These are phyloP conservation scores for Plasmodium vivax DNA, from an alignment of 169 alveolate species.

Conservation along the genomic window DNA sequence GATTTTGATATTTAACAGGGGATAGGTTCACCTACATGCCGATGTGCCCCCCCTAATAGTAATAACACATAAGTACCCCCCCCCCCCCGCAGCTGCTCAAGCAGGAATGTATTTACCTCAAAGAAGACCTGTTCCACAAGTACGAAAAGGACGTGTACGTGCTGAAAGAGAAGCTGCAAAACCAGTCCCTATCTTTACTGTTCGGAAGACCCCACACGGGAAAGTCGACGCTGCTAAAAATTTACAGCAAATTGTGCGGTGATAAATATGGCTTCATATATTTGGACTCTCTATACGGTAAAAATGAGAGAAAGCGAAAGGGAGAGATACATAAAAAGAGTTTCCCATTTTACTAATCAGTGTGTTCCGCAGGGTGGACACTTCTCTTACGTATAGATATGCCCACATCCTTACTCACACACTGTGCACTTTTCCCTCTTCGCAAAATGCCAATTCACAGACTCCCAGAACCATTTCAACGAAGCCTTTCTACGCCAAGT, in stretches of 20 bases:
- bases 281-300: conserved; percentile 66
- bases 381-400: not conserved
- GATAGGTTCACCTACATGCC: not conserved
- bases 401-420: not conserved
- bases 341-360: not conserved
- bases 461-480: conserved; percentile 21
- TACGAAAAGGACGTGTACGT: conserved; percentile 45
- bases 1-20: not conserved
- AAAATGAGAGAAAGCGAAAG: not conserved
- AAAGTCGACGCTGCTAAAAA: conserved; percentile 52
- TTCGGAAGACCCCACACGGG: conserved; percentile 43
- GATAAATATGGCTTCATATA: conserved; percentile 25
- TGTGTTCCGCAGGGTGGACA: not conserved
- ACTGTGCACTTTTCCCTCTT: not conserved
- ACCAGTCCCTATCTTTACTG: conserved; percentile 25
- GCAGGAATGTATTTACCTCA: conserved; percentile 27
- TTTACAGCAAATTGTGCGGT: conserved; percentile 41
- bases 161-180: conserved; percentile 50
- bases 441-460: conserved; percentile 4
- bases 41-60: not conserved
- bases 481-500: conserved; percentile 29
- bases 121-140: conserved; percentile 7
- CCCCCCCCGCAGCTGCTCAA: not conserved
- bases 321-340: not conserved
- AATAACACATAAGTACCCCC: too few species aligned